Evolutionary conservation across 306 rosid species (phyloP), one percentile per base, ranked within the genome.

Genomic region (Cucumis cinereus): DNA sequence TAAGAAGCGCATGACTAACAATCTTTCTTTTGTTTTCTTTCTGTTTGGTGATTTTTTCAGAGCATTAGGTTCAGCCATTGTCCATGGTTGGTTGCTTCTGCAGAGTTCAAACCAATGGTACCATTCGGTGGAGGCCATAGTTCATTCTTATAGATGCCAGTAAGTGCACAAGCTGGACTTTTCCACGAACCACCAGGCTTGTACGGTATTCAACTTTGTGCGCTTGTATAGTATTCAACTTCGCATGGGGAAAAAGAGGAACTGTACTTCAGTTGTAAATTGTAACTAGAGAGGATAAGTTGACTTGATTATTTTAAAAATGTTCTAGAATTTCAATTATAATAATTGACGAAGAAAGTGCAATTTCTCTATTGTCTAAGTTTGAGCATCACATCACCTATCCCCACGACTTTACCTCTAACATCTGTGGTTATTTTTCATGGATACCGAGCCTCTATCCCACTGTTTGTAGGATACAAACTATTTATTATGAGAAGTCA

Each of bases 101-200:
- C 88, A 23, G 88, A 82, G 81, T 91, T 87, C 83, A 88, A 82
- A 89, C 96, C 96, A 70, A 87, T 90, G 83, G 83, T 89, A 52
- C 98, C 95, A 38, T 88, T 91, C 1, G 91, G 95, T 12, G 96
- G 98, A 89, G 98, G 96, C 59, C 89, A 89, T 73, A 88, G 81
- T 72, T 86, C 90, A 20, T 94, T 90, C 87, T 41, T 82, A 30
- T 30, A 30, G 35, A 50, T 26, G 4, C 45, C 33, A 5, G 56
- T 60, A 52, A 19, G 47, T 12, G 23, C 43, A 61, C 71, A 45
- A 12, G 26, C 11, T 73, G 14, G 3, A 59, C 66, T 15, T 14
- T 67, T 47, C 40, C 53, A 5, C 16, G 12, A 24, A 30, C 45
- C 7, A 30, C 28, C 45, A 38, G 49, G 68, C 63, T 30, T 22